Evolutionary conservation across 2,329 filamentous ascomycete genomes (phyloP).

Genomic region (Orbilia javanica): DNA sequence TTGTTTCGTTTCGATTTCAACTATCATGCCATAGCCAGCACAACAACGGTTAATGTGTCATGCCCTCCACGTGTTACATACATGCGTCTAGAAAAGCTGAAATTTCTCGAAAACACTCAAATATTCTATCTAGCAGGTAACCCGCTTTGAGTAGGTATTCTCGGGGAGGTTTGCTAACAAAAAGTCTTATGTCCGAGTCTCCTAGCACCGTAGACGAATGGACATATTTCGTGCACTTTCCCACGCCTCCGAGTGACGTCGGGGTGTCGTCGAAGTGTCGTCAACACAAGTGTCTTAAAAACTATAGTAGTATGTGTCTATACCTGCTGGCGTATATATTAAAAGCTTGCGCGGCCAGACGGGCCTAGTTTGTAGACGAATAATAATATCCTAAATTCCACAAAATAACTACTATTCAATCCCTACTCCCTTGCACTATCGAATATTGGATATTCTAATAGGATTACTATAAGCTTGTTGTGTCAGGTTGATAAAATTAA

Average conservation of each 20-base stretch:
- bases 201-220: not conserved
- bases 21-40: not conserved
- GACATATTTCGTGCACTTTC: not conserved
- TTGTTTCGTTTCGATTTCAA: not conserved
- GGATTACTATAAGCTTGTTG: no score
- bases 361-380: not conserved
- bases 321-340: not conserved
- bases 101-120: not conserved
- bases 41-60: no score
- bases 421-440: no score
- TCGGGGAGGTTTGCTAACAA: no score
- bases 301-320: not conserved
- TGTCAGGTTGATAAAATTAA: constrained; percentile 37
- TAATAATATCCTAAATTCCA: not conserved
- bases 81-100: not conserved
- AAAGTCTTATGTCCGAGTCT: no score
- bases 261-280: constrained; percentile 38
- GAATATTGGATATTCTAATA: not conserved
- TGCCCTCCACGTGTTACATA: no score
- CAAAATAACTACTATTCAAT: no score
- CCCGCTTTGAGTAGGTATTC: no score
- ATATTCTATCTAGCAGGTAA: no score
- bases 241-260: not conserved
- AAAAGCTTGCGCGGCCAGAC: not conserved
- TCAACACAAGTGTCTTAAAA: constrained; percentile 23